Percentiles rank a stretch among this genome's conserved stretches.
Evolutionary conservation across 2,329 filamentous ascomycete genomes (phyloP).

Genomic region (Magnaporthales sp.): DNA sequence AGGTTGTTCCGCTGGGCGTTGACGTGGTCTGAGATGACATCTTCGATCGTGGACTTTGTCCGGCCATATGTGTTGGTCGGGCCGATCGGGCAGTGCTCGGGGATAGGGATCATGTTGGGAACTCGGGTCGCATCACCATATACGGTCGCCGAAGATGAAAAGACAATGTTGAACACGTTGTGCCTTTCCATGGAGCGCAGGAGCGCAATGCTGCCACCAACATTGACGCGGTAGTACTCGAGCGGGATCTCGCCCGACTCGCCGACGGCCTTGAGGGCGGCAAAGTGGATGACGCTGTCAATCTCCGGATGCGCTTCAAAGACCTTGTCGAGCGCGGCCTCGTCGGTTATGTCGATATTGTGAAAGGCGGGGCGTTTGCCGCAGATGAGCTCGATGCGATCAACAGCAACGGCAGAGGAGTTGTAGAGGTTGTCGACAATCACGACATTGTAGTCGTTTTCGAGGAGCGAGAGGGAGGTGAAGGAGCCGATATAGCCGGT

Average conservation of each 20-base stretch:
- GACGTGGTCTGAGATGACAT: conserved; percentile 84
- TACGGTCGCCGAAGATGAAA: conserved; percentile 95
- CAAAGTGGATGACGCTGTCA: conserved; percentile 98
- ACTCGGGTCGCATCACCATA: conserved; percentile 97
- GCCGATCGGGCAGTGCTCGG: conserved; percentile 90
- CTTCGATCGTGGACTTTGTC: conserved; percentile 90
- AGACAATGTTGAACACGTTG: conserved; percentile 94
- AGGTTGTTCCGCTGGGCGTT: conserved; percentile 77
- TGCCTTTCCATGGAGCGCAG: conserved; percentile 80
- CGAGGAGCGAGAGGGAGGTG: conserved; percentile 82
- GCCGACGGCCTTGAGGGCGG: conserved; percentile 89
- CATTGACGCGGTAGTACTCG: conserved; percentile 97
- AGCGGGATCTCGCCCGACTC: conserved; percentile 90
- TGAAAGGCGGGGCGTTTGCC: conserved; percentile 83
- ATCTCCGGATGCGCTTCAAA: conserved; percentile 87
- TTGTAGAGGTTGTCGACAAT: conserved; percentile 97
- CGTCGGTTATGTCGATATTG: conserved; percentile 81
- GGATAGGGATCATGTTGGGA: conserved; percentile 97
- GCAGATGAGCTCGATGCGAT: conserved; percentile 89
- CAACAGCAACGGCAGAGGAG: conserved; percentile 81
- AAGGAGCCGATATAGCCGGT: conserved; percentile 99
- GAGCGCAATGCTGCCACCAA: conserved; percentile 82
- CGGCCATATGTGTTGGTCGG: conserved; percentile 97
- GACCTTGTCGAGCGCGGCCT: conserved; percentile 73
- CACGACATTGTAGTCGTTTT: conserved; percentile 93